A percentile compares a stretch with the other conserved stretches of the same genome.
These are phyloP conservation scores for Cordyceps javanica DNA, from an alignment of 2,329 filamentous ascomycete genomes.

Conservation along the genomic window DNA sequence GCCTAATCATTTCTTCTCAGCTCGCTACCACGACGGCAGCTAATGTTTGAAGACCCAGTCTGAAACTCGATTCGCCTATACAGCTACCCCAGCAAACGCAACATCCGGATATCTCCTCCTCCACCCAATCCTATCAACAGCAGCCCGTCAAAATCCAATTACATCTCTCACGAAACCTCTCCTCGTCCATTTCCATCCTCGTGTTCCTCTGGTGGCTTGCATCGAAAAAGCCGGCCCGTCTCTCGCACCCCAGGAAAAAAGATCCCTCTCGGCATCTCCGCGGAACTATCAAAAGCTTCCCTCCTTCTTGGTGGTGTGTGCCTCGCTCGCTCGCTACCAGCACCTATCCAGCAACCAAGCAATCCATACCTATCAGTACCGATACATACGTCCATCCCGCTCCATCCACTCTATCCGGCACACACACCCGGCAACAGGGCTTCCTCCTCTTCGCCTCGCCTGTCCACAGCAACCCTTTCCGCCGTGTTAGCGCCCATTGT, in stretches of 20 bases:
- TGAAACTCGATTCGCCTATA: neutral
- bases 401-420: neutral
- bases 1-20: neutral
- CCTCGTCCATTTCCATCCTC: neutral
- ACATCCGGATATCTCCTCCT: neutral
- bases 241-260: neutral
- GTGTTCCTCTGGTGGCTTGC: slow-evolving; percentile 5
- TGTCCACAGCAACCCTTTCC: slow-evolving; percentile 1
- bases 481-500: slow-evolving; percentile 4
- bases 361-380: too few species aligned
- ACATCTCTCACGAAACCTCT: neutral
- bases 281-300: neutral
- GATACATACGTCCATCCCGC: too few species aligned
- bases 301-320: neutral
- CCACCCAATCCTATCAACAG: neutral
- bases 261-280: slow-evolving; percentile 2
- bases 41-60: neutral
- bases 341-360: neutral
- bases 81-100: neutral
- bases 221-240: neutral
- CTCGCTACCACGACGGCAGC: neutral
- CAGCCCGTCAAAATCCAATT: neutral
- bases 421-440: neutral
- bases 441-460: slow-evolving; percentile 1
- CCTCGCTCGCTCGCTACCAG: neutral